Conservation (phyloP, 306 rosid genomes). For the Cicer pinnatifidum region DNA sequence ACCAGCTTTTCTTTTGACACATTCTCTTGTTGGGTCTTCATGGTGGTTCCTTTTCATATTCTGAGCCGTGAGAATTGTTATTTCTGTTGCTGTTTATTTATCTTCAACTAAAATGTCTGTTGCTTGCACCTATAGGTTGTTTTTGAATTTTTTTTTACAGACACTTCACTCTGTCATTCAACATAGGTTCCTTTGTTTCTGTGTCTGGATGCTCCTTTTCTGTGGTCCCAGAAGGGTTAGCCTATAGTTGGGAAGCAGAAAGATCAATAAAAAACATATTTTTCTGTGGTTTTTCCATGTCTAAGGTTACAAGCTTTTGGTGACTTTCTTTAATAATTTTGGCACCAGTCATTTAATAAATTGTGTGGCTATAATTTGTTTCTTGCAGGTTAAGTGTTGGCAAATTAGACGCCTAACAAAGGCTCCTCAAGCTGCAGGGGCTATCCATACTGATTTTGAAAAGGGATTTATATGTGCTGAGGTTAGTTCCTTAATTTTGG, state of each 20-base stretch:
- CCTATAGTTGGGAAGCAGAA: too few species aligned
- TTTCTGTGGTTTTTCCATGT: not conserved
- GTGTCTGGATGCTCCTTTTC: constrained; percentile 27
- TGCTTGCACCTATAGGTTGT: not conserved
- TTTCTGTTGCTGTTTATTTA: not conserved
- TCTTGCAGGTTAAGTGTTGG: constrained; percentile 94
- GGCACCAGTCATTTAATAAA: not conserved
- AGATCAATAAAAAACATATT: not conserved
- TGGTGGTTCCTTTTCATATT: not conserved
- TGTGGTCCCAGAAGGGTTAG: too few species aligned
- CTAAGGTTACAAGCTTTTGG: not conserved
- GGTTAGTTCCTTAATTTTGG: constrained; percentile 54
- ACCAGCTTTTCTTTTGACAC: not conserved
- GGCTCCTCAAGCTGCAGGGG: constrained; percentile 99
- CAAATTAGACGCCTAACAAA: constrained; percentile 95
- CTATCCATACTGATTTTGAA: constrained; percentile 97
- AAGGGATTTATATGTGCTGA: constrained; percentile 98
- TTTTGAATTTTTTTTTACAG: not conserved
- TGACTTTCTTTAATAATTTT: constrained; percentile 1
- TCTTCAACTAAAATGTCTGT: not conserved
- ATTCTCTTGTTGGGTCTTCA: not conserved
- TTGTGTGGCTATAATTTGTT: constrained; percentile 21
- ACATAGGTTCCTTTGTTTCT: not conserved
- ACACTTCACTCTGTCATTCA: not conserved
- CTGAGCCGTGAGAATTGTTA: not conserved